A percentile compares a stretch with the other conserved stretches of the same genome.
Evolutionary conservation across 441 rosid genomes (phyloP).

Genomic region (Adansonia rubrostipa): DNA sequence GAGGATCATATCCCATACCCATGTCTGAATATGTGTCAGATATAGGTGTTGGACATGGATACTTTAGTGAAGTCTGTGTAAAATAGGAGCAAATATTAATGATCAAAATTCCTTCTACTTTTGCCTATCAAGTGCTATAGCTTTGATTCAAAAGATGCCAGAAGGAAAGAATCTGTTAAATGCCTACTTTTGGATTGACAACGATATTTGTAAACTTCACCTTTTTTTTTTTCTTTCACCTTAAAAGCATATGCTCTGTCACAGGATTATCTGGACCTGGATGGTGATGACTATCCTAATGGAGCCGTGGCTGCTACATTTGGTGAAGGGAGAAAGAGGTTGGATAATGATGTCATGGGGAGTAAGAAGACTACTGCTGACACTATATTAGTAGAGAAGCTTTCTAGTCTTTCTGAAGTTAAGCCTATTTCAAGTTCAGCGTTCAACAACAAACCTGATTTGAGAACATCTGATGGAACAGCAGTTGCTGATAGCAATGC

Average conservation of each 20-base stretch:
- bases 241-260: constrained; percentile 17
- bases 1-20: too few species aligned
- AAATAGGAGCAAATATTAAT: not conserved
- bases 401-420: constrained; percentile 40
- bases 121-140: constrained; percentile 1
- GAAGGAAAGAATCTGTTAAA: not conserved
- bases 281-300: constrained; percentile 53
- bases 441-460: constrained; percentile 40
- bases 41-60: too few species aligned
- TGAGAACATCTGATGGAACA: constrained; percentile 41
- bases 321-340: constrained; percentile 41
- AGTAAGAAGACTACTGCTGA: constrained; percentile 41
- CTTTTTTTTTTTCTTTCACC: not conserved
- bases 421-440: constrained; percentile 35
- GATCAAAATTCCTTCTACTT: not conserved
- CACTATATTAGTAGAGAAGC: constrained; percentile 35
- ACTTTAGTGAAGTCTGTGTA: too few species aligned
- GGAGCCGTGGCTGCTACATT: constrained; percentile 35
- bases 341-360: constrained; percentile 31
- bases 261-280: constrained; percentile 80
- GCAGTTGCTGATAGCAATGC: constrained; percentile 42
- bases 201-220: not conserved
- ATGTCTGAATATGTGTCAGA: too few species aligned
- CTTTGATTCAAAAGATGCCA: not conserved
- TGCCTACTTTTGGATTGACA: not conserved